These are phyloP conservation scores for Ophiostoma ips DNA, from an alignment of 2,329 filamentous ascomycete species.

Conservation along the genomic window DNA sequence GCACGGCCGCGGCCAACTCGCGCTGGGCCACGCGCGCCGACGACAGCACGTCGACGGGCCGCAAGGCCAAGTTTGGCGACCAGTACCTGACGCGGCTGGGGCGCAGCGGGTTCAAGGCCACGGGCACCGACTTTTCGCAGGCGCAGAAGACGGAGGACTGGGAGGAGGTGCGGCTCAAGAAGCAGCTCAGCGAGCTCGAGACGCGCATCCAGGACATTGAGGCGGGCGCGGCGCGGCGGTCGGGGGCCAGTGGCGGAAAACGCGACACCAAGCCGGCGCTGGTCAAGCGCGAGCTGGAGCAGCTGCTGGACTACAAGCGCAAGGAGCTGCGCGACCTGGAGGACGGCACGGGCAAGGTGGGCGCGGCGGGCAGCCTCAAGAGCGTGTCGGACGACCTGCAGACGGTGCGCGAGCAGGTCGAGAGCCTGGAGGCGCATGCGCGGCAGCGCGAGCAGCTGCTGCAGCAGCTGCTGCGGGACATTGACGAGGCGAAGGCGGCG, in stretches of 20 bases:
- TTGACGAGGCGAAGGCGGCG: constrained; percentile 69
- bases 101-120: constrained; percentile 63
- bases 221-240: constrained; percentile 46
- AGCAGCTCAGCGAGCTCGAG: constrained; percentile 80
- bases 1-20: constrained; percentile 39
- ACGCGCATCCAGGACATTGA: constrained; percentile 76
- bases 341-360: constrained; percentile 47
- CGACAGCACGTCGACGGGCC: constrained; percentile 68
- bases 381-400: constrained; percentile 73
- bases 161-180: constrained; percentile 92
- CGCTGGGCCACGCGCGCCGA: constrained; percentile 70
- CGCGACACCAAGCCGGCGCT: constrained; percentile 74
- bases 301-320: constrained; percentile 89
- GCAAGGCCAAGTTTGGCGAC: constrained; percentile 95
- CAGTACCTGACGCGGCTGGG: constrained; percentile 88
- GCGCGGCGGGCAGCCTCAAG: constrained; percentile 58
- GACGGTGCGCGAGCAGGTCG: constrained; percentile 86
- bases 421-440: constrained; percentile 75
- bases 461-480: constrained; percentile 58
- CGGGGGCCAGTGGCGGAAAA: constrained; percentile 36
- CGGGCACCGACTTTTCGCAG: constrained; percentile 79
- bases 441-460: constrained; percentile 61
- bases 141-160: constrained; percentile 77
- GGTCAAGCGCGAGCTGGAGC: constrained; percentile 86
- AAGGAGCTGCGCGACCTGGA: constrained; percentile 63